Evolutionary conservation across 495 filamentous ascomycete genomes (phyloP), one percentile per base, ranked within the genome.

Genomic region (Neurospora sublineolata): DNA sequence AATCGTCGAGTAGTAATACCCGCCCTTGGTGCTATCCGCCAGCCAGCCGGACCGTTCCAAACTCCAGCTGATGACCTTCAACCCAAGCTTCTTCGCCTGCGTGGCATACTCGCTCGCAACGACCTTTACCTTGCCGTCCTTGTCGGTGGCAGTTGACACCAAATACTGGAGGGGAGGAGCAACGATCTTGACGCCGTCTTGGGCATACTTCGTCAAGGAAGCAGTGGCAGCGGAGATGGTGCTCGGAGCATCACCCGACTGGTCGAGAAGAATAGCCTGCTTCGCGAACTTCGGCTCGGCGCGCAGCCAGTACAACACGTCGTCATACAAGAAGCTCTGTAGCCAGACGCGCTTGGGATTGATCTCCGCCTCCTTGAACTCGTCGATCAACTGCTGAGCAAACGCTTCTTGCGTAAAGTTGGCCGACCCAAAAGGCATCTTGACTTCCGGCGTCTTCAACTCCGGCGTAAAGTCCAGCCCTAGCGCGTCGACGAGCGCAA

Each of bases 1-100:
- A 30, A 90, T 79, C n/a, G 81, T 82, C 64, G 75, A 75, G 68
- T 86, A 87, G 76, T 88, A 90, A 73, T 88, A 89, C n/a, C 81
- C 85, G 2, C 75, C 74, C 0, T 74, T 76, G 1, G 78, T 79
- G 8, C 81, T 85, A 68, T 84, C 79, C 18, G 81, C 82, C 69
- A 89, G 75, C 70, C 84, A 86, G 0, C 85, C 86, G 2, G 85
- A 87, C 4, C 88, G 81, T 78, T 90, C 88, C 44, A 89, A 80
- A n/a, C 83, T 87, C 88, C 87, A 90, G 8, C 85, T 85, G 18
- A 90, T 82, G 64, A 90, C 82, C 44, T 88, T 84, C 37, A 90
- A 74, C 0, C 86, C 86, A 5, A 85, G 82, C 40, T 82, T 76
- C 75, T 84, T 86, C 1, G 86, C 87, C 37, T 79, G 81, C 14